Evolutionary conservation across 1,284 basidiomycete species (phyloP), one percentile per base, ranked within the genome.

Genomic region (Leccinum griseonigrum): DNA sequence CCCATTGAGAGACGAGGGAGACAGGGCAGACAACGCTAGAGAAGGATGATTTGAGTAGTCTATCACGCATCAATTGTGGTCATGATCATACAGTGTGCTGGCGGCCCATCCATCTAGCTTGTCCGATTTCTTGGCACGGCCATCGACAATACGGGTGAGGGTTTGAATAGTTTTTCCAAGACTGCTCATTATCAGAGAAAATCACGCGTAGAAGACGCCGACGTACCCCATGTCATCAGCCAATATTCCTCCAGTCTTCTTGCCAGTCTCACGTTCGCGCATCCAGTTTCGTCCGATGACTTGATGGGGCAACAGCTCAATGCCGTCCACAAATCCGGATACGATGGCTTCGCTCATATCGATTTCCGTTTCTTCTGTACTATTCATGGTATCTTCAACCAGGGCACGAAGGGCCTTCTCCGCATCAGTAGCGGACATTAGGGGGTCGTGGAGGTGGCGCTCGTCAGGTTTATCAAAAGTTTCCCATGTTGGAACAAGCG

Each of bases 141-240:
- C 91, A 61, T 93, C 91, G 0, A 91, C 85, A 46, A 97, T 94
- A 1, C 93, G 83, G 0, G 90, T 85, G 7, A 97, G 78, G 0
- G 92, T 92, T 71, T 97, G 95, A n/a, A 97, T 92, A 0, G 95
- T 98, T 78, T 97, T 96, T 1, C 94, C 95, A 1, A 96, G 81
- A 65, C 88, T 91, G 59, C 2, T n/a, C 29, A n/a, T 31, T 28
- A 40, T 63, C 34, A 67, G 59, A 59, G 9, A 54, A 31, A 54
- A 54, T 31, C 31, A 48, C 6, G 13, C 22, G 16, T 22, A 32
- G 10, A 57, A 26, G 3, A 28, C 5, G 5, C 26, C 2, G 18
- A 68, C 80, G 57, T 67, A 89, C 89, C 92, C 90, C 89, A 94
- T 95, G 73, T 97, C 94, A 71, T 97, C 95, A 0, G 95, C 95